Conservation (phyloP, 1,284 basidiomycete species). For the Moniliophthora roreri region DNA sequence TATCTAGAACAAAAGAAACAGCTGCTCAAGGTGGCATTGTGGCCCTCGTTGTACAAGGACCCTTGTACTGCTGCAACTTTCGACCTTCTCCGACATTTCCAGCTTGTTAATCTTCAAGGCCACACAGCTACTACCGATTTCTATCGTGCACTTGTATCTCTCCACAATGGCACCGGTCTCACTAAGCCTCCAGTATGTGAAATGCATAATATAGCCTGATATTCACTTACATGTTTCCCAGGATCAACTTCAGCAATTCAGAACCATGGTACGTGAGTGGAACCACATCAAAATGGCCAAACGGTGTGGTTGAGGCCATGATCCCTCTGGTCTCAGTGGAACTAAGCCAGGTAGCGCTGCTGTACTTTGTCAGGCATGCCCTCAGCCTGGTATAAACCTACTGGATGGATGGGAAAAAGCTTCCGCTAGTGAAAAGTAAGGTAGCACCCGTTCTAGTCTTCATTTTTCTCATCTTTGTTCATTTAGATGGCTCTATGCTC, state of each 20-base stretch:
- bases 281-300: background rate
- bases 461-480: background rate
- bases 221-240: background rate
- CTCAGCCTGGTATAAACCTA: background rate
- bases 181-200: background rate
- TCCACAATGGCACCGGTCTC: background rate
- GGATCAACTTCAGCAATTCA: background rate
- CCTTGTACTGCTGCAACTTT: constrained; percentile 22
- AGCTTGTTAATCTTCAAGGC: constrained; percentile 18
- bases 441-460: background rate
- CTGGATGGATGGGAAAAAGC: constrained; percentile 9
- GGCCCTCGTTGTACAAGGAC: constrained; percentile 17
- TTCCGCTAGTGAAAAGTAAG: constrained; percentile 20
- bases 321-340: background rate
- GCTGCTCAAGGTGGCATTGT: constrained; percentile 20
- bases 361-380: constrained; percentile 3
- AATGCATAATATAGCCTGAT: background rate
- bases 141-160: background rate
- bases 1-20: constrained; percentile 5
- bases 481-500: constrained; percentile 15
- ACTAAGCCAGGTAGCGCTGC: background rate
- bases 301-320: background rate
- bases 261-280: background rate
- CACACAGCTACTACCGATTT: constrained; percentile 8
- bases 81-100: constrained; percentile 17